Base-by-base conservation (phyloP, 2,329 filamentous ascomycete genomes). In the Pseudopyrenochaeta lycopersici region DNA sequence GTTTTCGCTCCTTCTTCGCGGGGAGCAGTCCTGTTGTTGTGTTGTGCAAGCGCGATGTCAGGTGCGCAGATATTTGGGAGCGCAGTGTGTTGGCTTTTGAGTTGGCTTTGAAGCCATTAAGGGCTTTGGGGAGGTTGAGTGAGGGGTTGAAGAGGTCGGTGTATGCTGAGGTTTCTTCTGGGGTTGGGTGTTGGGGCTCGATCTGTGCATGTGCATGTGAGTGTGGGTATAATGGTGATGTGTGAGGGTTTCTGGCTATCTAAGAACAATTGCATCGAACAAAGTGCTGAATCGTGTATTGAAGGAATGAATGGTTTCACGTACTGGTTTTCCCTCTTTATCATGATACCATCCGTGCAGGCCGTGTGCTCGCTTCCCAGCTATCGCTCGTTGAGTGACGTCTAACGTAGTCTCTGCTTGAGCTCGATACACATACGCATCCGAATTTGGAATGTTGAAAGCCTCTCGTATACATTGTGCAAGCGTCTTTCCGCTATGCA, bases 41-140 rank as follows among this genome's bases (percentile, higher is more conserved):
- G 69, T 66, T 72, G 85, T 62, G 49, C 81, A 55, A 87, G 68
- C 63, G 81, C 77, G 54, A 85, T 82, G 60, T 71, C 58, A 92
- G 80, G 71, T 88, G 82, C 5, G 78, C 71, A 4, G 87, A 84
- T 18, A 87, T 80, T 27, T 77, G 76, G 49, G 80, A 75, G 44
- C 88, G 84, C 15, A 90, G 78, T 1, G 88, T 89, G 33, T 74
- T 78, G 71, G 88, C 83, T 72, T 85, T 86, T 33, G 90, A 88
- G 69, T 90, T 91, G 56, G 88, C 81, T 42, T 75, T 75, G 64
- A 90, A 83, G 43, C 82, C 83, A 56, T 81, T 88, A 12, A 92
- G 80, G 10, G 88, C 84, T 52, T 88, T 85, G 4, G 81, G 65
- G 2, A 87, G 88, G 11, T 80, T 79, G 3, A 86, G 86, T 1